Evolutionary conservation across 148 eudicot genomes (phyloP).

Genomic region (Rhododendron vialii): DNA sequence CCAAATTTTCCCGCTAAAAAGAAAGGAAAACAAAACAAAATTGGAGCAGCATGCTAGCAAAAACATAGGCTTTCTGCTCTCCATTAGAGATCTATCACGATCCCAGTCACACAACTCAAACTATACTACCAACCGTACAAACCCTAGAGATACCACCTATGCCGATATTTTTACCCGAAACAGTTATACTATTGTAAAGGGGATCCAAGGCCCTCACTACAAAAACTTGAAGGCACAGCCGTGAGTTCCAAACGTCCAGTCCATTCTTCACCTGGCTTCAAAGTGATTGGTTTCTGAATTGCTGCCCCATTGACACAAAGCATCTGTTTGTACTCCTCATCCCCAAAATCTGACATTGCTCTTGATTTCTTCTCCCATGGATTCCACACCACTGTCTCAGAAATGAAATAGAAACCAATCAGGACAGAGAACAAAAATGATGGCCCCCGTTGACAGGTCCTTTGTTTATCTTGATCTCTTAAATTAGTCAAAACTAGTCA

Average conservation of each 20-base stretch:
- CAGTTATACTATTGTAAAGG: slow-evolving; percentile 4
- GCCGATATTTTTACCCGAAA: slow-evolving; percentile 8
- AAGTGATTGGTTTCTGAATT: slow-evolving; percentile 57
- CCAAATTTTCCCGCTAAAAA: not conserved
- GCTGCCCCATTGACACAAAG: slow-evolving; percentile 82
- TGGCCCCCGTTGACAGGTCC: not conserved
- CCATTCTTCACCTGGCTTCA: slow-evolving; percentile 95
- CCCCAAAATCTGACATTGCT: slow-evolving; percentile 69
- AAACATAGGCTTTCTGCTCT: not conserved
- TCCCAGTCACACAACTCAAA: not conserved
- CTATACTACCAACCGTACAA: not conserved
- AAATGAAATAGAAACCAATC: not conserved
- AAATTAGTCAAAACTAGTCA: not conserved
- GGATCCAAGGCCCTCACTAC: slow-evolving; percentile 52
- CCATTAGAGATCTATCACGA: not conserved
- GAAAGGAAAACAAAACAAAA: not conserved
- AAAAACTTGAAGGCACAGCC: slow-evolving; percentile 65
- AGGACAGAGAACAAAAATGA: not conserved
- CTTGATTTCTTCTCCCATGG: slow-evolving; percentile 93
- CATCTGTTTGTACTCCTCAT: slow-evolving; percentile 82
- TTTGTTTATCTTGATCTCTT: too few species aligned
- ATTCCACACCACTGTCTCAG: slow-evolving; percentile 70
- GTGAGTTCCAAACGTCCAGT: slow-evolving; percentile 57
- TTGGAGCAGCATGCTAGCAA: not conserved
- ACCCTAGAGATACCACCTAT: not conserved